Evolutionary conservation across 2,329 filamentous ascomycete species (phyloP), one percentile per base, ranked within the genome.

Genomic region (Fusarium falciforme): DNA sequence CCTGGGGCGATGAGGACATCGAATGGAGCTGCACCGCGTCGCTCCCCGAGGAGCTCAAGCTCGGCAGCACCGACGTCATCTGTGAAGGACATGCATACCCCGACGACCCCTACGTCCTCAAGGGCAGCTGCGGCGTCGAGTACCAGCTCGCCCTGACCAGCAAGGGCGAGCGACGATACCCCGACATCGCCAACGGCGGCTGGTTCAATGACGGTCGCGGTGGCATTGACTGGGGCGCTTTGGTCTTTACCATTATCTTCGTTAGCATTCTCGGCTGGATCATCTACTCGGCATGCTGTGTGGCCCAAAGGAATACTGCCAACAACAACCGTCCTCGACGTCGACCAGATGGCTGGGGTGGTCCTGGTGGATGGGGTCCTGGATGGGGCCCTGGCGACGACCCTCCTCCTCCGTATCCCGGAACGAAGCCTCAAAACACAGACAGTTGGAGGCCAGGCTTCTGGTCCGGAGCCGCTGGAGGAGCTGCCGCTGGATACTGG

Each of bases 41-140:
- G 2, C 82, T 93, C 17, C 91, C 91, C 0, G 84, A 87, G 25
- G 89, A 91, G 78, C 87, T 93, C 72, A 89, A 89, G 82, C 90
- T 98, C 31, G 95, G 94, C 66, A 89, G 89, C 70, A 98, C 96
- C 12, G 95, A 98, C 71, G 96, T 98, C 64, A 87, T 95, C 12
- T 99, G 96, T 82, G 96, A 99, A 80, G 96, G 96, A 12, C 98
- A 98, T 84, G 86, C 89, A 67, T 87, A 85, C 16, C 84, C 92
- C 1, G 90, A 96, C 55, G 96, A 98, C 81, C 90, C 91, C 0
- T 97, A 94, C 82, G 89, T 98, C n/a, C 85, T 98, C 63, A 95
- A 93, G 79, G 96, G 96, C 25, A 96, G 93, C 82, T 98, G 96
- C 83, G 96, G 93, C 16, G 95, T 98, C 27, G 94, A 98, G 83